Conservation (phyloP, 768 basidiomycete species). For the Tulasnella sp. region DNA sequence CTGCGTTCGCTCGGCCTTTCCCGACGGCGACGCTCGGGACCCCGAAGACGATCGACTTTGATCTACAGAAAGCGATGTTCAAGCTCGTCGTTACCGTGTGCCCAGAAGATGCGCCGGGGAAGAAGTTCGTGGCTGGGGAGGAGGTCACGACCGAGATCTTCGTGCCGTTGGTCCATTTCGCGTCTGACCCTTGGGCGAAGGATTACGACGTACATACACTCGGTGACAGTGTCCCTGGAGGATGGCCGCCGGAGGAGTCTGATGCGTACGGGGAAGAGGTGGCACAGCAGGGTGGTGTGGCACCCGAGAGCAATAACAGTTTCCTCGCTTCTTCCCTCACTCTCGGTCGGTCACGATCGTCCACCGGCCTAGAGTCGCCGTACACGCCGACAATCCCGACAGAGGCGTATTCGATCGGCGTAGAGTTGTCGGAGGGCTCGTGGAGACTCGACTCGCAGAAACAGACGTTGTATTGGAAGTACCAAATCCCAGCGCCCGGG, state of each 20-base stretch:
- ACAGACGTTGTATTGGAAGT: constrained; percentile 38
- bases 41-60: constrained; percentile 58
- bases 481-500: constrained; percentile 28
- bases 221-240: neutral
- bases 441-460: constrained; percentile 40
- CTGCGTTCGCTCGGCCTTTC: constrained; percentile 79
- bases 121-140: constrained; percentile 17
- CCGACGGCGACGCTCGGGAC: constrained; percentile 65
- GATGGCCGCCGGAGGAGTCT: neutral
- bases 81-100: constrained; percentile 55
- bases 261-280: neutral
- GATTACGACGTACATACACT: neutral
- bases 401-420: constrained; percentile 25
- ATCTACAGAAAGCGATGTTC: constrained; percentile 60
- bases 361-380: neutral
- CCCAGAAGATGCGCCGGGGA: constrained; percentile 40
- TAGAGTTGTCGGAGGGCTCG: constrained; percentile 38
- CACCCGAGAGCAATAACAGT: neutral
- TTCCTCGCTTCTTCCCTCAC: neutral
- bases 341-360: neutral
- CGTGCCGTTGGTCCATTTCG: constrained; percentile 84
- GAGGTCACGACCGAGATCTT: constrained; percentile 75
- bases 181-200: constrained; percentile 30
- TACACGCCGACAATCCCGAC: neutral
- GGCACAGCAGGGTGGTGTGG: neutral